Evolutionary conservation across 225 moss, liverwort and hornwort genomes (phyloP).

Genomic region (Polytrichum commune): DNA sequence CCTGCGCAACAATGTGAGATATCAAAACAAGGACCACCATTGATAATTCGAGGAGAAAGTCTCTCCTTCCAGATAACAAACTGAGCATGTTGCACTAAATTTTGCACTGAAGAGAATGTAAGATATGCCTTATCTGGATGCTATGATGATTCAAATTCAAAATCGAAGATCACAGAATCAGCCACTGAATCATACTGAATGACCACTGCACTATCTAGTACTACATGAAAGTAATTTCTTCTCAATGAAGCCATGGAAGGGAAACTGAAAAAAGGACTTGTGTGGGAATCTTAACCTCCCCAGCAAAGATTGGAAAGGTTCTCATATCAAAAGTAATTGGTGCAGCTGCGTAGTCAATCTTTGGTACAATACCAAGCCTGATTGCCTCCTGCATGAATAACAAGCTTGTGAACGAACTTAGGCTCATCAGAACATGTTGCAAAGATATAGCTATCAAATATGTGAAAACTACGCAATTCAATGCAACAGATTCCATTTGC

Average conservation of each 20-base stretch:
- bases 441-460: not conserved
- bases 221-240: too few species aligned
- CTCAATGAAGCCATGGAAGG: too few species aligned
- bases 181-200: too few species aligned
- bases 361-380: conserved; percentile 12
- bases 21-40: not conserved
- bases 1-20: conserved; percentile 11
- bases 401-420: not conserved
- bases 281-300: conserved; percentile 19
- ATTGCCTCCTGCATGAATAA: conserved; percentile 19
- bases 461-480: not conserved
- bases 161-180: too few species aligned
- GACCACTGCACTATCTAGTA: too few species aligned
- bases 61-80: not conserved
- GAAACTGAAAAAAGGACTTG: not conserved
- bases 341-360: conserved; percentile 22
- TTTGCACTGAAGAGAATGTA: not conserved
- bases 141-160: not conserved
- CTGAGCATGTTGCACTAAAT: not conserved
- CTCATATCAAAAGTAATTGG: conserved; percentile 24
- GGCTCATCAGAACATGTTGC: not conserved
- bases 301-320: conserved; percentile 18
- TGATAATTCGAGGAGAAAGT: too few species aligned
- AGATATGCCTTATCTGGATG: not conserved
- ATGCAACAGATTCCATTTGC: not conserved